These are phyloP conservation scores for Leccinum incarnatum DNA, from an alignment of 768 basidiomycete species.

Conservation along the genomic window DNA sequence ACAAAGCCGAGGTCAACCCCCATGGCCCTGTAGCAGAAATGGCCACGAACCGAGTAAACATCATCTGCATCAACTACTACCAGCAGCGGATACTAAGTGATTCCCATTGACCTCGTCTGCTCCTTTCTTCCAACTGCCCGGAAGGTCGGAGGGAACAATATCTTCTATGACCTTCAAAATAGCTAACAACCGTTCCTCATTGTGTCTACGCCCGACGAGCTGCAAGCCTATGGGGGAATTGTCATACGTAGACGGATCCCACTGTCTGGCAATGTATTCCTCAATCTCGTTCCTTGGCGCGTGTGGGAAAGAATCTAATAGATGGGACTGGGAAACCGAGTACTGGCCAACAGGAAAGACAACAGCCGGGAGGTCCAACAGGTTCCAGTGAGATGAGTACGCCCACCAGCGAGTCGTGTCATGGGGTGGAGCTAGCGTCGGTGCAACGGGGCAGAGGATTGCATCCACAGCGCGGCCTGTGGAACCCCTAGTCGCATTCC, in stretches of 20 bases:
- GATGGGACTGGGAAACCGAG: conserved; percentile 23
- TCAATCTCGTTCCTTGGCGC: conserved; percentile 37
- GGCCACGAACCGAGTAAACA: conserved; percentile 11
- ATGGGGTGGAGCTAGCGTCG: conserved; percentile 48
- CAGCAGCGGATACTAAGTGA: not conserved
- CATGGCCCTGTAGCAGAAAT: conserved; percentile 7
- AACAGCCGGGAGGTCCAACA: conserved; percentile 47
- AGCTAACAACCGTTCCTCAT: conserved; percentile 48
- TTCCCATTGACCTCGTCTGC: conserved; percentile 15
- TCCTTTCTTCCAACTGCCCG: conserved; percentile 8
- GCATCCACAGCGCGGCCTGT: conserved; percentile 47
- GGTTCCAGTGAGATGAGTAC: conserved; percentile 53
- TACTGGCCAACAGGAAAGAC: conserved; percentile 46
- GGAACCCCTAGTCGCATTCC: conserved; percentile 39
- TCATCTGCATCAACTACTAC: not conserved
- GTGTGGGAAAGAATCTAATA: conserved; percentile 11
- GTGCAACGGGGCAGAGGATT: conserved; percentile 45
- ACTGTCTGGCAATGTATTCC: conserved; percentile 35
- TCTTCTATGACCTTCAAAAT: conserved; percentile 41
- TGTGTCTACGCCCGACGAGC: conserved; percentile 48
- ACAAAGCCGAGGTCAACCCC: not conserved
- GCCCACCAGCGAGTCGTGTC: conserved; percentile 48
- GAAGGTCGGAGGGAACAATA: conserved; percentile 15
- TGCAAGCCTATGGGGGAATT: conserved; percentile 47
- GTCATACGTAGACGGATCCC: conserved; percentile 41